Conservation (phyloP, 768 basidiomycete species). For the Psilocybe cubensis region DNA sequence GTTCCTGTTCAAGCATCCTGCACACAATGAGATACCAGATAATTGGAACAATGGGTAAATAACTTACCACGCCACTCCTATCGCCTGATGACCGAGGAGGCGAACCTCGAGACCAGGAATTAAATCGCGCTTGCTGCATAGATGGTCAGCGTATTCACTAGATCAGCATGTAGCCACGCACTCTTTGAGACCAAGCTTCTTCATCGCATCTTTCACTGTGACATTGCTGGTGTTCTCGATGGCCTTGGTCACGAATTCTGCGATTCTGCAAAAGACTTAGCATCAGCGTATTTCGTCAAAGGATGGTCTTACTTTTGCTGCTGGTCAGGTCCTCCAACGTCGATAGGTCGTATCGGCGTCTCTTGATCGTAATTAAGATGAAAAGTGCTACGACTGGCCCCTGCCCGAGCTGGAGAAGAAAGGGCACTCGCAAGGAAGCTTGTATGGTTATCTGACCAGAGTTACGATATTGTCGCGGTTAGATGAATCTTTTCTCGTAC, state of each 20-base stretch:
- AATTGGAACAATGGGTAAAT: neutral
- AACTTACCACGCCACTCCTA: conserved; percentile 73
- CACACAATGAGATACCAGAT: neutral
- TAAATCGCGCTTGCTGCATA: conserved; percentile 50
- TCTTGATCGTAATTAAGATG: conserved; percentile 53
- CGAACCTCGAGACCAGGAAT: conserved; percentile 73
- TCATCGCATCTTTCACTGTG: conserved; percentile 54
- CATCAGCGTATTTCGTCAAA: neutral
- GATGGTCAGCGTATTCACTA: neutral
- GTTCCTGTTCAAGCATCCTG: conserved; percentile 74
- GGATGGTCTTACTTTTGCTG: conserved; percentile 40
- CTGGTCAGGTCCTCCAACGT: conserved; percentile 64
- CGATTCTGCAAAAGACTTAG: conserved; percentile 46
- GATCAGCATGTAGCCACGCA: conserved; percentile 27
- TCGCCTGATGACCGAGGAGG: conserved; percentile 73
- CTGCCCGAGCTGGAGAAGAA: neutral
- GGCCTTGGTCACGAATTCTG: conserved; percentile 62
- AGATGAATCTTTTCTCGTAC: conserved; percentile 1
- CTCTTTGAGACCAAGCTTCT: conserved; percentile 54
- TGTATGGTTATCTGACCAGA: neutral
- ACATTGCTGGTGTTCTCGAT: conserved; percentile 63
- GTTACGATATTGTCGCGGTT: neutral
- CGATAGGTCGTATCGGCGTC: conserved; percentile 50
- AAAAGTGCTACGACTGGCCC: conserved; percentile 35
- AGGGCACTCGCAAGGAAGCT: neutral